These are phyloP conservation scores for Erysimum cheiranthoides DNA, from an alignment of 345 rosid species.

Conservation along the genomic window DNA sequence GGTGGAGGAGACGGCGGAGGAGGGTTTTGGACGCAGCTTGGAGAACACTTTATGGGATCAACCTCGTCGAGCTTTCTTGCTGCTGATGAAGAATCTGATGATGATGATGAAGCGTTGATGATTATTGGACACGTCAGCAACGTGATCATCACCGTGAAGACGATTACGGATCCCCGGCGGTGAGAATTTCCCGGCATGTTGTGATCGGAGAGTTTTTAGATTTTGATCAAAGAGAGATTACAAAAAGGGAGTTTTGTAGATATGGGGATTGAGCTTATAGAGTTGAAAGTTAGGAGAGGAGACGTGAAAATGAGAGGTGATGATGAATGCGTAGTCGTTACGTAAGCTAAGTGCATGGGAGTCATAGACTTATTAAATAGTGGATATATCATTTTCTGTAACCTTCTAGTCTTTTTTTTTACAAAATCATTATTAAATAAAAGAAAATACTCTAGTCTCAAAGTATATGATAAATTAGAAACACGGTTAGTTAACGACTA, in stretches of 20 bases:
- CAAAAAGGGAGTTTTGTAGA: constrained; percentile 7
- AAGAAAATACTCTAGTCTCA: background rate
- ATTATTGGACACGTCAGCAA: constrained; percentile 37
- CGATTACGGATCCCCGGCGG: constrained; percentile 27
- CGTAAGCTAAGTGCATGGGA: constrained; percentile 49
- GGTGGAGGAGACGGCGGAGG: constrained; percentile 61
- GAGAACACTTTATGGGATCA: constrained; percentile 55
- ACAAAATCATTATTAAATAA: background rate
- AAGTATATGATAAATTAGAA: constrained; percentile 22
- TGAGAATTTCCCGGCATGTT: constrained; percentile 29
- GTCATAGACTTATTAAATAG: constrained; percentile 43
- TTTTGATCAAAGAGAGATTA: constrained; percentile 13
- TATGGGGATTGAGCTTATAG: constrained; percentile 8
- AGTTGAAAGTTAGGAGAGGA: constrained; percentile 32
- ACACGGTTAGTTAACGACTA: constrained; percentile 33
- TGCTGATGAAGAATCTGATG: constrained; percentile 28
- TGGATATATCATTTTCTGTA: constrained; percentile 5
- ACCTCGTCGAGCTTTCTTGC: constrained; percentile 46
- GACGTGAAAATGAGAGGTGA: constrained; percentile 44
- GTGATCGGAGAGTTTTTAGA: constrained; percentile 5
- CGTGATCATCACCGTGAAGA: constrained; percentile 41
- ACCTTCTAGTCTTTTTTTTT: constrained; percentile 24
- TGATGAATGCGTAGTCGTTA: constrained; percentile 47
- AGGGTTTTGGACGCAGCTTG: constrained; percentile 57
- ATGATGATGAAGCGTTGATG: constrained; percentile 35